Conservation (phyloP, 2,329 filamentous ascomycete genomes). For the Cercospora beticola region DNA sequence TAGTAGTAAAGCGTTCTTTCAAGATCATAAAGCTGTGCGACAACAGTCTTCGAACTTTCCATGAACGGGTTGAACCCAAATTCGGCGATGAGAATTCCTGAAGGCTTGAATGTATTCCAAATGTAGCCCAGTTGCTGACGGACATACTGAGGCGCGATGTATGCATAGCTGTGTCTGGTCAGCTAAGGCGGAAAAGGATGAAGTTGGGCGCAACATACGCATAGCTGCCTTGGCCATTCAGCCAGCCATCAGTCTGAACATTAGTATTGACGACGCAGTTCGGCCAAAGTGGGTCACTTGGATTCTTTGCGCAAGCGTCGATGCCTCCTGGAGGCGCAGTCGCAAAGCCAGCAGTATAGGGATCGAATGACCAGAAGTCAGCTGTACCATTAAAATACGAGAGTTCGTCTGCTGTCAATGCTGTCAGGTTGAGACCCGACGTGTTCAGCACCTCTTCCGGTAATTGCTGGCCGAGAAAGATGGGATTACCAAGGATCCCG, state of each 20-base stretch:
- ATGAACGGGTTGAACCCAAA: slow-evolving; percentile 46
- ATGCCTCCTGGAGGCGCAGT: slow-evolving; percentile 40
- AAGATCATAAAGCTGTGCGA: slow-evolving; percentile 47
- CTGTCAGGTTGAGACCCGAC: slow-evolving; percentile 48
- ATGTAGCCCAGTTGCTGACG: slow-evolving; percentile 57
- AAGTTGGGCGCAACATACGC: slow-evolving; percentile 1
- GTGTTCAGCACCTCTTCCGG: slow-evolving; percentile 51
- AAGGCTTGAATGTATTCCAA: slow-evolving; percentile 57
- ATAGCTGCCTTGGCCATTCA: slow-evolving; percentile 27
- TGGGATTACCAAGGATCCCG: slow-evolving; percentile 54
- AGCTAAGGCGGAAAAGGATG: neutral
- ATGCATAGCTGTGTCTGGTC: slow-evolving; percentile 32
- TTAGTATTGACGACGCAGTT: slow-evolving; percentile 31
- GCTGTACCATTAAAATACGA: slow-evolving; percentile 29
- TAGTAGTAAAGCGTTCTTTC: slow-evolving; percentile 36
- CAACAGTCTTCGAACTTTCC: slow-evolving; percentile 46
- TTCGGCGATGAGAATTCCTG: slow-evolving; percentile 41
- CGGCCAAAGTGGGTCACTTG: slow-evolving; percentile 38
- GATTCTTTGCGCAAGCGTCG: slow-evolving; percentile 40
- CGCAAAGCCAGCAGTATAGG: slow-evolving; percentile 41
- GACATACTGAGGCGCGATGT: slow-evolving; percentile 60
- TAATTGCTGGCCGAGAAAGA: slow-evolving; percentile 51
- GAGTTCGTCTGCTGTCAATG: slow-evolving; percentile 52
- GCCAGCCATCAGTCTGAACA: slow-evolving; percentile 28
- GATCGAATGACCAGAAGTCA: slow-evolving; percentile 43